phyloP scores from a whole-genome alignment of 1,139 yeast species.

The Hemisphaericaspora xylofermentans region DNA sequence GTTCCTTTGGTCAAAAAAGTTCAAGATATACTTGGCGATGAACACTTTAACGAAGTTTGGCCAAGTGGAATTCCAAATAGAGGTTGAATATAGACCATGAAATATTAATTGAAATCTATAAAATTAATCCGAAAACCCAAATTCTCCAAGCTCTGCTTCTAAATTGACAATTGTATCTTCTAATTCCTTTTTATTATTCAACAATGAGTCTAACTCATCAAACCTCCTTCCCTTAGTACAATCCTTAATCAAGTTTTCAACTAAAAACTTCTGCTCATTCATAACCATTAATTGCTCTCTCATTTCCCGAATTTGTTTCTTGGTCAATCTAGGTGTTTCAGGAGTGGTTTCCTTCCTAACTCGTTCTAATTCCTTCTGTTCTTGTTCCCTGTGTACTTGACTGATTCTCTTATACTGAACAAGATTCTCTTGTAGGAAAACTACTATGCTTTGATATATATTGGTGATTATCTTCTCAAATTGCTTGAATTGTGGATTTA shows the following conservation, averaged over 20 bases:
- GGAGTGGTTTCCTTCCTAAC: slow-evolving; percentile 6
- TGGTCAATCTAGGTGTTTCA: slow-evolving; percentile 32
- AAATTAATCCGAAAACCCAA: slow-evolving; percentile 42
- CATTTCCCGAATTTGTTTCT: slow-evolving; percentile 54
- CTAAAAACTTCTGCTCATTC: slow-evolving; percentile 77
- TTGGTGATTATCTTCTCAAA: slow-evolving; percentile 28
- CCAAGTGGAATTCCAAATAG: slow-evolving; percentile 52
- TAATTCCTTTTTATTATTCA: slow-evolving; percentile 60
- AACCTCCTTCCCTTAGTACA: slow-evolving; percentile 69
- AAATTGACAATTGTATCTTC: slow-evolving; percentile 49
- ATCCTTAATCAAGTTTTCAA: slow-evolving; percentile 59
- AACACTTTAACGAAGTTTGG: slow-evolving; percentile 70
- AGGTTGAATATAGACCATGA: background rate
- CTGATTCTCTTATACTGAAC: slow-evolving; percentile 30
- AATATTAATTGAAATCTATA: background rate
- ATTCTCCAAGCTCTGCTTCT: slow-evolving; percentile 60
- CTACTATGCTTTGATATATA: slow-evolving; percentile 33
- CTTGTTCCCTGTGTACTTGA: slow-evolving; percentile 25
- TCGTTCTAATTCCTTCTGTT: slow-evolving; percentile 12
- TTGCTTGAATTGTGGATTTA: slow-evolving; percentile 16
- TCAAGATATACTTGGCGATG: slow-evolving; percentile 47
- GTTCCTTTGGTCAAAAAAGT: slow-evolving; percentile 43
- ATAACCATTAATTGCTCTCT: slow-evolving; percentile 83
- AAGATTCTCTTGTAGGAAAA: slow-evolving; percentile 37
- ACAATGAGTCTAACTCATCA: slow-evolving; percentile 70